Conservation (phyloP, 768 basidiomycete species). For the Lactarius tabidus region DNA sequence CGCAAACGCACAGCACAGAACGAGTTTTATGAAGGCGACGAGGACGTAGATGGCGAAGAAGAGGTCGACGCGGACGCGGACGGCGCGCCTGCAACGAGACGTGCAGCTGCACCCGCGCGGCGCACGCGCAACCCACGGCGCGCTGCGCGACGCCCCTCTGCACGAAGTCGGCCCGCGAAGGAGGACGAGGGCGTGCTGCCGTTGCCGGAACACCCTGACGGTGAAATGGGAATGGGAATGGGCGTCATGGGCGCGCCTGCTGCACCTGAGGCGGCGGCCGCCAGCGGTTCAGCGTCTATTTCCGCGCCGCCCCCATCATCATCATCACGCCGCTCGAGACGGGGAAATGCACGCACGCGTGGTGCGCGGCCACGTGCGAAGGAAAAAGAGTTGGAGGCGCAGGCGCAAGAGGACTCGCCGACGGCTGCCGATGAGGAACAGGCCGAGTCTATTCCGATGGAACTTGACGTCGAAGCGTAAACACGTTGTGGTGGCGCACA, state of each 20-base stretch:
- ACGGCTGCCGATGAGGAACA: constrained; percentile 6
- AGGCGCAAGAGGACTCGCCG: constrained; percentile 6
- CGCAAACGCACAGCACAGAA: constrained; percentile 48
- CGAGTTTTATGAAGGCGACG: constrained; percentile 71
- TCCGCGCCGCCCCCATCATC: neutral
- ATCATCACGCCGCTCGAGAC: constrained; percentile 13
- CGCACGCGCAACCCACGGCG: constrained; percentile 27
- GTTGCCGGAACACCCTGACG: constrained; percentile 37
- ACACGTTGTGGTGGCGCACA: neutral
- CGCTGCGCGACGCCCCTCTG: constrained; percentile 6
- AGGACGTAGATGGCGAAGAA: constrained; percentile 46
- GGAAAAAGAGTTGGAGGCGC: constrained; percentile 10
- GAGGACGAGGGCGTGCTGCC: constrained; percentile 33
- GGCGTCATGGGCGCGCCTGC: constrained; percentile 2
- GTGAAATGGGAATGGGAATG: constrained; percentile 25
- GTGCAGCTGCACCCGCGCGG: constrained; percentile 34
- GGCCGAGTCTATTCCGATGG: constrained; percentile 36
- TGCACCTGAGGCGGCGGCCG: neutral
- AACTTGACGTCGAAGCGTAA: constrained; percentile 36
- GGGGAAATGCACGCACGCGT: constrained; percentile 1
- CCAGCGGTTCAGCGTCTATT: neutral
- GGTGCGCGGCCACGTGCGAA: constrained; percentile 8
- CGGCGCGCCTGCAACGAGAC: constrained; percentile 21
- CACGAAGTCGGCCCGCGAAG: constrained; percentile 13
- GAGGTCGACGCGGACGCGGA: constrained; percentile 36